A percentile compares a stretch with the other conserved stretches of the same genome.
These are phyloP conservation scores for Nadsonia starkeyi-henricii DNA, from an alignment of 1,139 yeast species.

Conservation along the genomic window DNA sequence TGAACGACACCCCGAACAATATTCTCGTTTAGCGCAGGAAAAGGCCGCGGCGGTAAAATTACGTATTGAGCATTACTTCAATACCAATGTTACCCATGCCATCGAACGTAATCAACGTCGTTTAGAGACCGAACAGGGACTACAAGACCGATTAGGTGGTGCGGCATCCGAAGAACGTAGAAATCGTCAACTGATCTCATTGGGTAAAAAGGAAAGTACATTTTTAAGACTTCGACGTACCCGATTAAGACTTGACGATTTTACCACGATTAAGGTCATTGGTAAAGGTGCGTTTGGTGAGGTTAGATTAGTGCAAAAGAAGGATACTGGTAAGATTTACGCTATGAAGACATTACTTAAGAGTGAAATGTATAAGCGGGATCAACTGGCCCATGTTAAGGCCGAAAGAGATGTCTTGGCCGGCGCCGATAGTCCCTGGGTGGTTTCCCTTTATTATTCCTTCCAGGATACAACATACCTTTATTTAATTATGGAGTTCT, in stretches of 20 bases:
- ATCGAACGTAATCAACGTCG: constrained; percentile 60
- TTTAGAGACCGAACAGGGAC: constrained; percentile 44
- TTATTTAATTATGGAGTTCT: constrained; percentile 59
- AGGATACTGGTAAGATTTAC: constrained; percentile 59
- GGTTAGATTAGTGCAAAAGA: constrained; percentile 56
- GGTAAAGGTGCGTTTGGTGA: constrained; percentile 75
- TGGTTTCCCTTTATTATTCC: constrained; percentile 55
- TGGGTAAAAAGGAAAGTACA: constrained; percentile 55
- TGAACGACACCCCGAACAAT: constrained; percentile 73
- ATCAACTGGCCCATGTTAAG: constrained; percentile 61
- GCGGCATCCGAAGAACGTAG: constrained; percentile 55
- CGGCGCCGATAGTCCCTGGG: constrained; percentile 69
- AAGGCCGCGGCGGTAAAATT: constrained; percentile 52
- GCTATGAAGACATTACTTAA: constrained; percentile 65
- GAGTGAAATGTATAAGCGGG: constrained; percentile 60
- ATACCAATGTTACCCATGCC: constrained; percentile 57
- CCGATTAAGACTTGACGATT: constrained; percentile 47
- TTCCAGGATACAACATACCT: constrained; percentile 58
- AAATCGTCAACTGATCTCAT: constrained; percentile 46
- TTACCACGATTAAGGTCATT: constrained; percentile 55
- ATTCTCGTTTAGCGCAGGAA: constrained; percentile 42
- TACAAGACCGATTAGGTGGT: constrained; percentile 27
- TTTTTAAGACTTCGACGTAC: constrained; percentile 54
- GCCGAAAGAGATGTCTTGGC: constrained; percentile 68
- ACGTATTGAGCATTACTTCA: constrained; percentile 51